A percentile compares a stretch with the other conserved stretches of the same genome.
phyloP scores from a whole-genome alignment of 495 filamentous ascomycete genomes.

The Lepraria neglecta region DNA sequence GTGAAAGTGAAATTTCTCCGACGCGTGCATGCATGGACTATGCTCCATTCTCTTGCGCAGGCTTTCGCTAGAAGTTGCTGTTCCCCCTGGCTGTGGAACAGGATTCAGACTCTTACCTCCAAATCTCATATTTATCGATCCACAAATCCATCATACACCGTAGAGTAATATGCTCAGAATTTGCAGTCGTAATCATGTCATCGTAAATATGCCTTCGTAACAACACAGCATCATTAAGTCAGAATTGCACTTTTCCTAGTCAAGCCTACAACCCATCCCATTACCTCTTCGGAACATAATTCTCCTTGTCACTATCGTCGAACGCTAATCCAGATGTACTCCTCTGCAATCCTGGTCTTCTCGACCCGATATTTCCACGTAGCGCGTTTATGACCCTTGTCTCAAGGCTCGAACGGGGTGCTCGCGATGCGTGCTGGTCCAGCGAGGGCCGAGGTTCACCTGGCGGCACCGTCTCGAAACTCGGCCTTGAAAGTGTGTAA shows the following conservation, averaged over 20 bases:
- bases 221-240: slow-evolving; percentile 1
- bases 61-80: too few species aligned
- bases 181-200: not conserved
- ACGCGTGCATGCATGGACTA: too few species aligned
- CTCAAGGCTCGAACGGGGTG: slow-evolving; percentile 18
- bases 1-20: too few species aligned
- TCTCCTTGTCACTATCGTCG: slow-evolving; percentile 21
- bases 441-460: not conserved
- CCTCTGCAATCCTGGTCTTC: slow-evolving; percentile 25
- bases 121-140: not conserved
- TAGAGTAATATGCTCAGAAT: not conserved
- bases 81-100: too few species aligned
- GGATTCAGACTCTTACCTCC: not conserved
- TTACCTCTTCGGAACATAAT: slow-evolving; percentile 6
- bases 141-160: not conserved
- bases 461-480: slow-evolving; percentile 13
- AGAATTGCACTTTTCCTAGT: not conserved
- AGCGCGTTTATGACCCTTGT: slow-evolving; percentile 6
- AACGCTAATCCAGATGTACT: slow-evolving; percentile 25
- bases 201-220: not conserved
- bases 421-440: slow-evolving; percentile 6
- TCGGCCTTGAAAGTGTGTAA: slow-evolving; percentile 12
- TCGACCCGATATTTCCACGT: slow-evolving; percentile 3
- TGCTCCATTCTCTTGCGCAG: too few species aligned
- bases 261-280: not conserved